phyloP scores from a whole-genome alignment of 2,329 filamentous ascomycete species.

The Fusarium sp. region DNA sequence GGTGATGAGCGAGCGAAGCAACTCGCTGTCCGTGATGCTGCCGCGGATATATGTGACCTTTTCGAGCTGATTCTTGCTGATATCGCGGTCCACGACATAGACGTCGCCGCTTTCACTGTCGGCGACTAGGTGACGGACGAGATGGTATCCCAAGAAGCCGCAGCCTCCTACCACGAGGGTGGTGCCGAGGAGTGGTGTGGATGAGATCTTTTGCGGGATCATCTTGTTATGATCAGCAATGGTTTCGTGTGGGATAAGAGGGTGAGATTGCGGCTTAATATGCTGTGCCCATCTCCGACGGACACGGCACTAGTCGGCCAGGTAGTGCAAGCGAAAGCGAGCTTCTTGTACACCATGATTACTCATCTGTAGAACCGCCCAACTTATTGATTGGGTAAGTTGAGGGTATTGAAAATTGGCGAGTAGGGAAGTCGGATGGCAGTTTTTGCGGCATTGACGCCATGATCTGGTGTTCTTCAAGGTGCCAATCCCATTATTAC shows the following conservation, averaged over 20 bases:
- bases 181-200: not conserved
- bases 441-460: too few species aligned
- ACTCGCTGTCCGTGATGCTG: constrained; percentile 40
- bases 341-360: not conserved
- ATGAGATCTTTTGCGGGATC: not conserved
- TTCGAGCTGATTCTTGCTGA: constrained; percentile 39
- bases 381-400: too few species aligned
- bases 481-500: too few species aligned
- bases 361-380: not conserved
- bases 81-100: constrained; percentile 46
- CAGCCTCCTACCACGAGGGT: constrained; percentile 48
- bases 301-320: not conserved
- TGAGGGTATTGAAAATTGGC: too few species aligned
- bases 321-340: not conserved
- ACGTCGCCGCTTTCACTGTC: constrained; percentile 40
- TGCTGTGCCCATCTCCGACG: not conserved
- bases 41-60: constrained; percentile 43
- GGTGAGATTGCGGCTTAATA: not conserved
- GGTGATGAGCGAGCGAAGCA: constrained; percentile 30
- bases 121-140: constrained; percentile 45
- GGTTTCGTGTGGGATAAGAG: not conserved
- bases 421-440: too few species aligned
- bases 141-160: constrained; percentile 50
- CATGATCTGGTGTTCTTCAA: too few species aligned
- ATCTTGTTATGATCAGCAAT: not conserved